A percentile compares a stretch with the other conserved stretches of the same genome.
These are phyloP conservation scores for Asterella californica DNA, from an alignment of 225 moss, liverwort and hornwort genomes.

Conservation along the genomic window DNA sequence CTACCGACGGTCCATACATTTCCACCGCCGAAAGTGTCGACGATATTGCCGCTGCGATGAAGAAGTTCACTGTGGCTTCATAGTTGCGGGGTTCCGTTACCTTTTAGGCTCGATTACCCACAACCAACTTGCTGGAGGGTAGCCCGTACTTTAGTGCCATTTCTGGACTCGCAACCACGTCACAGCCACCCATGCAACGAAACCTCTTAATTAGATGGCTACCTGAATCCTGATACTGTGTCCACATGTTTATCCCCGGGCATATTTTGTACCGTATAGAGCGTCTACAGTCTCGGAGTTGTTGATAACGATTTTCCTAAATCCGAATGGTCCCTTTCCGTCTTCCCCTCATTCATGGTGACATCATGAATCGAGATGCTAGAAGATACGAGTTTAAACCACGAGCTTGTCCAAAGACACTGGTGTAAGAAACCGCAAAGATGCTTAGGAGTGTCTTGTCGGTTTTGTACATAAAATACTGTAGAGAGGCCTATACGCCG, in stretches of 20 bases:
- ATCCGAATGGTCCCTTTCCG: background rate
- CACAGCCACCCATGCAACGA: background rate
- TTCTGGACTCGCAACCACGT: background rate
- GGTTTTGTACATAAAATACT: conserved; percentile 10
- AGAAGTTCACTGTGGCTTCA: conserved; percentile 23
- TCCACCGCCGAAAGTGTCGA: conserved; percentile 28
- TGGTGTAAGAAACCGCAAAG: background rate
- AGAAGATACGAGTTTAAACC: background rate
- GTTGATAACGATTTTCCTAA: background rate
- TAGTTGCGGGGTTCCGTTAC: background rate
- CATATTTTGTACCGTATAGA: conserved; percentile 9
- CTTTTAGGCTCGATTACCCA: no score
- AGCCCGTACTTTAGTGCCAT: background rate
- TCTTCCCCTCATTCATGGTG: background rate
- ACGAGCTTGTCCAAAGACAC: background rate
- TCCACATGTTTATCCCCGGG: background rate
- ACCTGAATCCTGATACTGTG: background rate
- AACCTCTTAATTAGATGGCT: background rate
- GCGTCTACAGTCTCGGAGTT: background rate
- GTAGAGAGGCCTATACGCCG: conserved; percentile 2
- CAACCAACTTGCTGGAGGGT: background rate
- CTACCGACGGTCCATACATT: conserved; percentile 30
- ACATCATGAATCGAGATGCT: background rate
- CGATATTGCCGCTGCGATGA: conserved; percentile 33
- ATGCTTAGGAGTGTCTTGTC: background rate